Evolutionary conservation across 78 protist genomes (phyloP).

Genomic region (Chrysochromulina tobinii): DNA sequence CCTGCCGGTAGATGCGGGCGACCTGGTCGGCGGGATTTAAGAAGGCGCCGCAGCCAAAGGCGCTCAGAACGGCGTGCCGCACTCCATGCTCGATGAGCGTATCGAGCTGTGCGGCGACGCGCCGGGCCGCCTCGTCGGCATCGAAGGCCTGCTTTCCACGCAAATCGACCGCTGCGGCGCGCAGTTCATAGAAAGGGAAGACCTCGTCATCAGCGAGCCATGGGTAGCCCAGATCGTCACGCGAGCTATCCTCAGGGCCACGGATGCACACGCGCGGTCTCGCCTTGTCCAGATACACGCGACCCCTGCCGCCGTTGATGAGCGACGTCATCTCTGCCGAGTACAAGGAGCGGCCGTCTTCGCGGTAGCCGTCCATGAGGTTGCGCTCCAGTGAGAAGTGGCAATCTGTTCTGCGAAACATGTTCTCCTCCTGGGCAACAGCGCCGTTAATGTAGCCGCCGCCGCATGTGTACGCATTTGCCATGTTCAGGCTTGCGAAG

Average conservation of each 20-base stretch:
- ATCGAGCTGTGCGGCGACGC: background rate
- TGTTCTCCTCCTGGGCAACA: background rate
- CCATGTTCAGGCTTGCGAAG: background rate
- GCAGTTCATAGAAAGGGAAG: background rate
- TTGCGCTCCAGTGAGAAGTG: background rate
- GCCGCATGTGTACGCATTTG: background rate
- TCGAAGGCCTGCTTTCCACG: background rate
- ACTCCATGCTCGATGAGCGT: background rate
- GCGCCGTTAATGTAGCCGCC: background rate
- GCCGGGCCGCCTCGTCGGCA: background rate
- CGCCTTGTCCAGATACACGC: background rate
- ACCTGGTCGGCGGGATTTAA: background rate
- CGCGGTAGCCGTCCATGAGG: background rate
- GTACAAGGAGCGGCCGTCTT: background rate
- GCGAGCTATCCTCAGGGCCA: background rate
- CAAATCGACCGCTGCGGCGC: background rate
- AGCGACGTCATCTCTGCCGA: background rate
- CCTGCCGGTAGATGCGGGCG: background rate
- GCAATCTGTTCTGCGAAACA: background rate
- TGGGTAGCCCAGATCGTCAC: background rate
- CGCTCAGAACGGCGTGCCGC: background rate
- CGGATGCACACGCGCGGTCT: background rate
- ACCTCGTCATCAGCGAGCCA: background rate
- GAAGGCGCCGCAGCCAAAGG: conserved; percentile 22
- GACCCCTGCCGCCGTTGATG: background rate